Evolutionary conservation across 148 eudicot genomes (phyloP), one percentile per base, ranked within the genome.

Genomic region (Oxyria digyna): DNA sequence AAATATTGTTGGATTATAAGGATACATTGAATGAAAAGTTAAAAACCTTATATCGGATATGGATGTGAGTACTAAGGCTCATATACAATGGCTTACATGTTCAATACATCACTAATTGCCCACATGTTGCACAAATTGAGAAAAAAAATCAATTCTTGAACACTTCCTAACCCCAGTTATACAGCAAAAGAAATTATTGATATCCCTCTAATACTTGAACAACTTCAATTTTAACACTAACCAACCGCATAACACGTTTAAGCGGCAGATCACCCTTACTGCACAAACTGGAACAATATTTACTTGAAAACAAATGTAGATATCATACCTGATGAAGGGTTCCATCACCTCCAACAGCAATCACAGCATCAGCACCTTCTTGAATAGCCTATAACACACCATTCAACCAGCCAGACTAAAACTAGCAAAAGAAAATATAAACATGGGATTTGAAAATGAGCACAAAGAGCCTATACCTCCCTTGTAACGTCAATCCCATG

Each of bases 261-360:
- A 54, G 62, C 3, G 32, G 24, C 26, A 18, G 11, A 49, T 18
- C 31, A 38, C 8, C 23, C 20, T 21, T 37, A 35, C 8, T 46
- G 13, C 35, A 73, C 65, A 32, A 48, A 71, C 13, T 12, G 26
- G 32, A 43, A 21, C 38, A 35, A 35, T 35, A n/a, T 35, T 3
- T 35, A 35, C 38, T 5, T 17, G 48, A n/a, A 23, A 40, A 6
- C 17, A 43, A 71, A 23, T 45, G 50, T 65, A 66, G 6, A 21
- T 43, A 31, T 21, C 79, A 70, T 65, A 93, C 98, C 96, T 93
- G 96, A 69, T 93, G 98, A 76, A 93, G 96, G 26, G 98, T 93
- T 70, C 98, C 98, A 75, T 93, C 98, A 73, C 98, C 98, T 52
- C 98, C 98, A 62, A 93, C 98, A 13, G 98, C 96, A 79, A 93